These are phyloP conservation scores for Rhododendron ovatum DNA, from an alignment of 148 eudicot genomes.

Conservation along the genomic window DNA sequence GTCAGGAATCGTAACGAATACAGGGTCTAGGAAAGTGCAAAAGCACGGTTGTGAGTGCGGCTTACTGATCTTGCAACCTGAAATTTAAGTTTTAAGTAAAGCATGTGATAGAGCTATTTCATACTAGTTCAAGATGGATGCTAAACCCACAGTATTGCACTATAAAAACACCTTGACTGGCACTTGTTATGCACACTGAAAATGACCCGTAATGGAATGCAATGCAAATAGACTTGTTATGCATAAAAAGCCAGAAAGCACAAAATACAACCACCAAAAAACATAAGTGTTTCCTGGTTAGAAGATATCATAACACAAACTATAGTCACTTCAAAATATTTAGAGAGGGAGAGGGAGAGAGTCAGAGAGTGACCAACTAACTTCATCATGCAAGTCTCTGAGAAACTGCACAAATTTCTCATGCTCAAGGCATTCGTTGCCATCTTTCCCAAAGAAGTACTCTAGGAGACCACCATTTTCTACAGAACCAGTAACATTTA, in stretches of 20 bases:
- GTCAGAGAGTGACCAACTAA: slow-evolving; percentile 15
- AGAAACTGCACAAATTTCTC: slow-evolving; percentile 72
- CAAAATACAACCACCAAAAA: background rate
- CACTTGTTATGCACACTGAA: background rate
- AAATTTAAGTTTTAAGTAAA: background rate
- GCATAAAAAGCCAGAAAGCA: background rate
- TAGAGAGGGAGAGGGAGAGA: background rate
- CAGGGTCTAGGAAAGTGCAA: background rate
- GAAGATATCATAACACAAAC: background rate
- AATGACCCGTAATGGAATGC: background rate
- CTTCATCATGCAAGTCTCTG: slow-evolving; percentile 77
- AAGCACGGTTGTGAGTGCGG: background rate
- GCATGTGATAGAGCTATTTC: background rate
- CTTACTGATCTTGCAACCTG: background rate
- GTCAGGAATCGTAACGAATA: background rate
- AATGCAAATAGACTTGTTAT: background rate
- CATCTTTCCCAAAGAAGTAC: slow-evolving; percentile 89
- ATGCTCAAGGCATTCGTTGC: slow-evolving; percentile 51
- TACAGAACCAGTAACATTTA: slow-evolving; percentile 49
- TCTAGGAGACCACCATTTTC: slow-evolving; percentile 79
- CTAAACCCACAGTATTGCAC: background rate
- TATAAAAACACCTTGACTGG: background rate
- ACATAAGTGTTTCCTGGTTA: background rate
- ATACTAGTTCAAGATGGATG: background rate
- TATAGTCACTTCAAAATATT: background rate